These are phyloP conservation scores for Microdochium nivale DNA, from an alignment of 2,329 filamentous ascomycete genomes.

Conservation along the genomic window DNA sequence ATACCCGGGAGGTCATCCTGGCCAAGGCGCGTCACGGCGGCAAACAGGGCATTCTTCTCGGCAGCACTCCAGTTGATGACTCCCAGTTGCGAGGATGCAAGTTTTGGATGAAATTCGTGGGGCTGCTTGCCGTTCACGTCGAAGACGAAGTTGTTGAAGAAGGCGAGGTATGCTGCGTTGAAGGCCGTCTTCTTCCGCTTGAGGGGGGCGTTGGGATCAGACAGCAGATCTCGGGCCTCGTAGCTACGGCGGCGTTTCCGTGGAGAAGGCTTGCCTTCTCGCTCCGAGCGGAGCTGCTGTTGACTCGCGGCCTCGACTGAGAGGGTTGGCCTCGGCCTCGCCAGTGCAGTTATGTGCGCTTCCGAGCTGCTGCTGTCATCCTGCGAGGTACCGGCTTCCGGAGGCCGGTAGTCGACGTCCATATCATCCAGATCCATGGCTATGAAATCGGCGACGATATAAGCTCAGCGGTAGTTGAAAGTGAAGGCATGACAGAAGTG, in stretches of 20 bases:
- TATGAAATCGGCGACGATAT: background rate
- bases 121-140: conserved; percentile 28
- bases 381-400: background rate
- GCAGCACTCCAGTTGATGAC: conserved; percentile 57
- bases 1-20: conserved; percentile 54
- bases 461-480: background rate
- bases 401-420: background rate
- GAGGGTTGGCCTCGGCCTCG: background rate
- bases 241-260: conserved; percentile 7
- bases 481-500: background rate
- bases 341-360: background rate
- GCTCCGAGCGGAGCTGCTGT: background rate
- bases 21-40: conserved; percentile 55
- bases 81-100: conserved; percentile 53
- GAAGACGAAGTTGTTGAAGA: conserved; percentile 51
- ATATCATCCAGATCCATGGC: background rate
- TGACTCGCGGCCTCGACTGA: background rate
- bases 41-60: conserved; percentile 68
- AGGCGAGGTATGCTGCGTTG: conserved; percentile 36
- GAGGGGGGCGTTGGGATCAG: conserved; percentile 21
- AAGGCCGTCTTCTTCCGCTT: conserved; percentile 36
- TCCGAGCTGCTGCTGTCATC: background rate
- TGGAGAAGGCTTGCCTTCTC: background rate
- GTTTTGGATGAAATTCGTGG: conserved; percentile 6
- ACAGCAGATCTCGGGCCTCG: conserved; percentile 11